Base-by-base conservation (phyloP, 75 land plant species). In the Isoetes taiwanensis region DNA sequence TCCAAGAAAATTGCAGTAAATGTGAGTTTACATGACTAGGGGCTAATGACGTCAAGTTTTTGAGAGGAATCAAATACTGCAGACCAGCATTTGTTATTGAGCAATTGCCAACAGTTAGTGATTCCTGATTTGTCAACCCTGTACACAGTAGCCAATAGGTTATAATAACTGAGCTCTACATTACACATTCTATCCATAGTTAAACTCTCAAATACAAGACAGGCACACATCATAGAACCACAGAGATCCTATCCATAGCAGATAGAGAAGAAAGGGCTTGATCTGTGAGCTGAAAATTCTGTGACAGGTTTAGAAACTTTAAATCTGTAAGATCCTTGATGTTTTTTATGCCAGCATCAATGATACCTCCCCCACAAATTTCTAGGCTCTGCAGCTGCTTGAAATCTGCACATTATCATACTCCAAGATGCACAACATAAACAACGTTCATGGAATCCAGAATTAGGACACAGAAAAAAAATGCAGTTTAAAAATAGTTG, bases 321-420 rank as follows among this genome's bases (percentile, higher is more conserved):
- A 94, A 30, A 26, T 76, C 75, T 4, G 82, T 71, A 4, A 94
- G 90, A 28, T 80, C 87, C 59, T 76, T 94, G 19, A 94, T 76
- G 46, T 85, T 84, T 72, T 73, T 80, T 60, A 94, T 96, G 43
- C 99, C 99, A 50, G 72, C 71, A 80, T 94, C 99, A 23, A 96
- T 82, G 55, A 94, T 74, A 26, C 76, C 79, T 34, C 99, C 99
- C 28, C 99, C 91, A 64, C 99, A 94, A n/a, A 94, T 62, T 73
- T 94, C 96, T 50, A 94, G 71, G 3, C 80, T 77, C 30, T 66
- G 76, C 14, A 94, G 80, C 32, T 89, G 84, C 80, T 94, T 94
- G 65, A 94, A 94, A 64, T 72, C 99, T 94, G 79, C 3, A n/a
- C n/a, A n/a, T n/a, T n/a, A n/a, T n/a, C n/a, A n/a, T n/a, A n/a